Conservation (phyloP, 2,329 filamentous ascomycete genomes). For the Phialophora chinensis region DNA sequence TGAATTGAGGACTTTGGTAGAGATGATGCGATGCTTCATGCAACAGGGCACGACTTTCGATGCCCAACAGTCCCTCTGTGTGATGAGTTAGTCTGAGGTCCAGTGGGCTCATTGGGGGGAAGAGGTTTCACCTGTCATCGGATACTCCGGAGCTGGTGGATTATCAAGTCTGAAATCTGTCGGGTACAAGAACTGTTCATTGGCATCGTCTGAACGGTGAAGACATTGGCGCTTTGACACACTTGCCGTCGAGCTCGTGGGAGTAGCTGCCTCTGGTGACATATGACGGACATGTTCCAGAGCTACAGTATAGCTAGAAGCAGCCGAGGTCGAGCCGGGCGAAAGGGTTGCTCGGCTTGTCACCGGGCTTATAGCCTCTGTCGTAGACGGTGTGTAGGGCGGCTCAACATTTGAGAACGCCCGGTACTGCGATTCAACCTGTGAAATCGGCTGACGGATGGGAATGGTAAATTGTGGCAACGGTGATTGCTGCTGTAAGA, state of each 20-base stretch:
- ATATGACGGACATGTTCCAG: conserved; percentile 23
- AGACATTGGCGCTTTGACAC: conserved; percentile 9
- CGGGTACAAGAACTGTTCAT: conserved; percentile 4
- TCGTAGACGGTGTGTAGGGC: conserved; percentile 15
- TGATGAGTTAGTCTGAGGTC: conserved; percentile 1
- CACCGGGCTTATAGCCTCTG: conserved; percentile 26
- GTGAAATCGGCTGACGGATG: conserved; percentile 1
- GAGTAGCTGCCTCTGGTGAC: conserved; percentile 26
- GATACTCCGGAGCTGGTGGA: conserved; percentile 7
- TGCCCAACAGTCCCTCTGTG: conserved; percentile 29
- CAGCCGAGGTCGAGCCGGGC: conserved; percentile 14
- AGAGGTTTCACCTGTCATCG: conserved; percentile 29
- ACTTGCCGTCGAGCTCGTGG: conserved; percentile 25
- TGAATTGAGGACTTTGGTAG: conserved; percentile 22
- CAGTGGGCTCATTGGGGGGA: background rate
- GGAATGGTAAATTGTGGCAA: conserved; percentile 3
- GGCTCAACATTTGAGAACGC: conserved; percentile 6
- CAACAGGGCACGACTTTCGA: conserved; percentile 24
- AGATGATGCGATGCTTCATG: conserved; percentile 22
- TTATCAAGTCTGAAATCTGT: background rate
- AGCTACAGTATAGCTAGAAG: conserved; percentile 23
- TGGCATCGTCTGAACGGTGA: conserved; percentile 2
- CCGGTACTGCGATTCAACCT: background rate
- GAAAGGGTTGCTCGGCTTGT: conserved; percentile 26
- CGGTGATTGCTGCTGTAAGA: conserved; percentile 4